Conservation (phyloP, 345 rosid genomes). For the Laguncularia racemosa region DNA sequence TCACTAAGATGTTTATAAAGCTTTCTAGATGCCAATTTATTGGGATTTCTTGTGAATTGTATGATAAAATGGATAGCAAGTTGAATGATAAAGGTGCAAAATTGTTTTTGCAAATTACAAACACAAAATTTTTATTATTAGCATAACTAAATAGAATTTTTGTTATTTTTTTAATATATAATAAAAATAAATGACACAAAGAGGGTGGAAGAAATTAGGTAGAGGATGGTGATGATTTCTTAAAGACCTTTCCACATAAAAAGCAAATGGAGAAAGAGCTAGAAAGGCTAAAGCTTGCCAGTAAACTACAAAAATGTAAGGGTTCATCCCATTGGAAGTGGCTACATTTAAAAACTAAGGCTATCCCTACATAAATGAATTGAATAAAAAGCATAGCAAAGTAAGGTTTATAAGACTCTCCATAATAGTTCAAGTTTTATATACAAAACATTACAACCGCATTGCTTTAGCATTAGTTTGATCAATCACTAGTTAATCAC, state of each 20-base stretch:
- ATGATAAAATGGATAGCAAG: no score
- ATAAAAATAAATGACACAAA: no score
- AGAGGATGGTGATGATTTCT: not conserved
- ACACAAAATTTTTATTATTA: no score
- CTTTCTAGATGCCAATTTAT: no score
- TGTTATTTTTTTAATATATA: no score
- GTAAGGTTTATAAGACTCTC: slow-evolving; percentile 34
- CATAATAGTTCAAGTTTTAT: not conserved
- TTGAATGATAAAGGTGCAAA: slow-evolving; percentile 32
- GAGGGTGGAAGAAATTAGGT: no score
- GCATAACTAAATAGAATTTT: no score
- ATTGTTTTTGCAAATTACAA: slow-evolving; percentile 25
- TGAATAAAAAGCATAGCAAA: slow-evolving; percentile 58
- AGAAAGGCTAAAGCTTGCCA: slow-evolving; percentile 72
- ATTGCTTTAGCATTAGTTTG: no score
- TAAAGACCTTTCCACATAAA: slow-evolving; percentile 66
- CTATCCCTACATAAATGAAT: slow-evolving; percentile 66
- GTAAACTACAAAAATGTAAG: slow-evolving; percentile 67
- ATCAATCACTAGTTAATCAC: no score
- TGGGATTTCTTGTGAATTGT: no score
- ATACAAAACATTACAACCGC: no score
- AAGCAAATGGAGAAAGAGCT: slow-evolving; percentile 62
- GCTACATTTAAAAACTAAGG: slow-evolving; percentile 76
- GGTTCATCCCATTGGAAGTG: slow-evolving; percentile 64
- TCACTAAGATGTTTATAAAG: no score